These are phyloP conservation scores for Leonotis leonurus DNA, from an alignment of 257 asterid genomes.

Conservation along the genomic window DNA sequence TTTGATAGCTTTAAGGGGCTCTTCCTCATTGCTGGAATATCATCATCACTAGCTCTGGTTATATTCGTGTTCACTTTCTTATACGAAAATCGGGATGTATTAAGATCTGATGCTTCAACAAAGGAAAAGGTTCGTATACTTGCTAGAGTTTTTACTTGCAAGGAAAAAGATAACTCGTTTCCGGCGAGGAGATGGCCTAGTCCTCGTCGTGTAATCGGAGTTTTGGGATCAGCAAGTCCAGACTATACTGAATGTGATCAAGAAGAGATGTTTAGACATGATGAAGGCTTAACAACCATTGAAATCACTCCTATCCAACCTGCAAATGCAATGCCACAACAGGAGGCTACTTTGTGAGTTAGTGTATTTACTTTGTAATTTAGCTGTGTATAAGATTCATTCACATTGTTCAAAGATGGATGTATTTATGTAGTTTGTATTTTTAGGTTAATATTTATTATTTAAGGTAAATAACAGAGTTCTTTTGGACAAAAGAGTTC, in stretches of 20 bases:
- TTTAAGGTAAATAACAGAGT: no score
- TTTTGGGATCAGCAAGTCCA: background rate
- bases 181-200: background rate
- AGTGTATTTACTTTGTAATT: background rate
- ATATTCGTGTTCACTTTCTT: background rate
- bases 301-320: background rate
- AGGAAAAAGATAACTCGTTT: background rate
- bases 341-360: background rate
- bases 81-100: background rate
- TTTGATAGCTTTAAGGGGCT: conserved; percentile 39
- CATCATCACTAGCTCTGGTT: background rate
- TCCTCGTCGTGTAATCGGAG: background rate
- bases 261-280: background rate
- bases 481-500: no score
- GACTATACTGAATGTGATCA: background rate
- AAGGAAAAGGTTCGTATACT: conserved; percentile 27
- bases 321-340: background rate
- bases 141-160: conserved; percentile 11
- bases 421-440: no score
- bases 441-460: no score
- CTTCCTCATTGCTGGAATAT: conserved; percentile 25
- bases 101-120: background rate
- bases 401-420: no score
- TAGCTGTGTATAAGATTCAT: no score
- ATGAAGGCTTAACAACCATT: background rate